Base-by-base conservation (phyloP, 1,284 basidiomycete genomes). In the Fistulinella cinereoalba region DNA sequence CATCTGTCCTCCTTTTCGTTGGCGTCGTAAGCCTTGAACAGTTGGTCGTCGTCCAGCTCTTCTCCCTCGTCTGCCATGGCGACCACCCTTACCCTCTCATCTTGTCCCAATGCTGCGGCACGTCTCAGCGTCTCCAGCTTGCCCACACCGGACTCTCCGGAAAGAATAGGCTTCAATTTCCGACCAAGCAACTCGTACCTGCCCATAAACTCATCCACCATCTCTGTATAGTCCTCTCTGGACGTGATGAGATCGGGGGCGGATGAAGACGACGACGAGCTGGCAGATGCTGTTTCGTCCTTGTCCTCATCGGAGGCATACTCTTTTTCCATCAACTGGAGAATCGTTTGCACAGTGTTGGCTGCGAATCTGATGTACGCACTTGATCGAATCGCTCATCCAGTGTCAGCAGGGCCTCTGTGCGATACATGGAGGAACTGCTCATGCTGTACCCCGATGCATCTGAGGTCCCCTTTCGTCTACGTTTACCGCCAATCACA, bases 391-490 rank as follows among this genome's bases (percentile, higher is more conserved):
- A 99, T 11, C 85, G 82, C 57, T 97, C 92, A 62, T 99, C 97
- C 23, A 99, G 76, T 6, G 85, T 86, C 37, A 88, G 82, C 28
- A 99, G 71, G 0, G 92, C 86, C 57, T 94, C 83, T 59, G 93
- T 99, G 33, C 97, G 80, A 70, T 85, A 92, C 89, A 99, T 94
- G 21, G 92, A 92, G 3, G 92, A 95, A 57, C 91, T 94, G 61
- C 88, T 96, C 96, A 99, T 98, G 64, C 88, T 92, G 74, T 94
- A 95, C 11, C 91, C 92, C 18, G 91, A 92, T 3, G 89, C 91
- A 56, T 92, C 85, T 36, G 88, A 91, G 1, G 81, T 75, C 8
- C 83, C 83, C 62, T 85, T 89, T 56, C 88, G 75, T 56, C 85
- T 75, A 57, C 80, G 77, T 74, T 88, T 88, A 24, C 83, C 84